Evolutionary conservation across 352 stramenopile genomes (phyloP).

Genomic region (Achlya hypogyna): DNA sequence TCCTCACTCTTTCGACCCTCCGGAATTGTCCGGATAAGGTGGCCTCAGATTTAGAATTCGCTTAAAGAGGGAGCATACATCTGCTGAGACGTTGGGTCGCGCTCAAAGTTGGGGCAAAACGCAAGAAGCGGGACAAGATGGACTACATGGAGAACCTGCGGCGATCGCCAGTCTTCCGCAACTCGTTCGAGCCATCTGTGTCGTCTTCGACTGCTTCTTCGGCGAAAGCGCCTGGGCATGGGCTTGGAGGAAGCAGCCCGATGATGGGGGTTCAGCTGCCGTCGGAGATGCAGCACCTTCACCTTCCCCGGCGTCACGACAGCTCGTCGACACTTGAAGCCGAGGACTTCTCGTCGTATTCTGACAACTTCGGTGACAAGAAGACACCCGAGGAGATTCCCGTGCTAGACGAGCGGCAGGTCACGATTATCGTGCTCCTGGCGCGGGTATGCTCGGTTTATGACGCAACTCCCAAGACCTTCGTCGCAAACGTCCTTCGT

Average conservation of each 20-base stretch:
- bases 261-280: background rate
- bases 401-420: slow-evolving; percentile 14
- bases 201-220: no score
- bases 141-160: slow-evolving; percentile 16
- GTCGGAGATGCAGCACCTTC: slow-evolving; percentile 7
- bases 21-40: background rate
- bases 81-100: background rate
- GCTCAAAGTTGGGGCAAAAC: background rate
- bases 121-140: background rate
- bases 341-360: background rate
- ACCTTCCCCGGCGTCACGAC: background rate
- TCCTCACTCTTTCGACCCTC: background rate
- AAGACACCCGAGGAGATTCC: slow-evolving; percentile 8
- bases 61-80: background rate
- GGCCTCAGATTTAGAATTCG: background rate
- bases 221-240: background rate
- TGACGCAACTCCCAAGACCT: slow-evolving; percentile 21
- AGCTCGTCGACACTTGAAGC: background rate
- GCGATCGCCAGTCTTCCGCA: slow-evolving; percentile 17
- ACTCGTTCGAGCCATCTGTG: slow-evolving; percentile 16
- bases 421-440: slow-evolving; percentile 21
- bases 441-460: slow-evolving; percentile 19
- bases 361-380: background rate
- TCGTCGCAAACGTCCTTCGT: slow-evolving; percentile 18
- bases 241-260: background rate